Percentiles rank a stretch among this genome's conserved stretches.
Evolutionary conservation across 1,284 basidiomycete genomes (phyloP).

Genomic region (Marasmius oreades): DNA sequence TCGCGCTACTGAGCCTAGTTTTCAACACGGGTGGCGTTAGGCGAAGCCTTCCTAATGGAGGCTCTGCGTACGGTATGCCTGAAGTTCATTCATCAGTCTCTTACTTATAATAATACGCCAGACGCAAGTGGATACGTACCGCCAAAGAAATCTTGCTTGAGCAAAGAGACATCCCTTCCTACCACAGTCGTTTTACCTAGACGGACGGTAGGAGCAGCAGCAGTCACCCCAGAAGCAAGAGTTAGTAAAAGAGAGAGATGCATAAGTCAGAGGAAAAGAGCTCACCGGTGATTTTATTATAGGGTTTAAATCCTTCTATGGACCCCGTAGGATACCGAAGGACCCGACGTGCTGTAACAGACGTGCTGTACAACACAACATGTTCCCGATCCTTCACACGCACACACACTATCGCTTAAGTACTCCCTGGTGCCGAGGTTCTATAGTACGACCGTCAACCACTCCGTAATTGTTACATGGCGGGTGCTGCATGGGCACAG

Average conservation of each 20-base stretch:
- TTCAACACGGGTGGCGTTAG: constrained; percentile 11
- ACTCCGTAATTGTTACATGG: too few species aligned
- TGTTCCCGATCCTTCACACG: too few species aligned
- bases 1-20: constrained; percentile 17
- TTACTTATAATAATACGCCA: neutral
- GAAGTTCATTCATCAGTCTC: neutral
- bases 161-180: constrained; percentile 11
- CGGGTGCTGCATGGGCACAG: too few species aligned
- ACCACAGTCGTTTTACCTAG: constrained; percentile 14
- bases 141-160: constrained; percentile 18
- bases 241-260: neutral
- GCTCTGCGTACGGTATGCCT: constrained; percentile 17
- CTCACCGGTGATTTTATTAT: too few species aligned
- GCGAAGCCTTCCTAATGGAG: constrained; percentile 12
- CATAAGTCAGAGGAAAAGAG: too few species aligned
- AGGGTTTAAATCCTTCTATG: too few species aligned
- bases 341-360: too few species aligned
- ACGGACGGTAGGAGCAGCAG: constrained; percentile 13
- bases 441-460: too few species aligned
- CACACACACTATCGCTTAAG: too few species aligned
- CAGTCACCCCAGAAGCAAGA: neutral
- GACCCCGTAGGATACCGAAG: too few species aligned
- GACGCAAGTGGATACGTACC: constrained; percentile 8
- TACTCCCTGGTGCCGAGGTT: too few species aligned
- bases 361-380: too few species aligned